Evolutionary conservation across 306 rosid species (phyloP).

Genomic region (Chamaecrista fasciculata): DNA sequence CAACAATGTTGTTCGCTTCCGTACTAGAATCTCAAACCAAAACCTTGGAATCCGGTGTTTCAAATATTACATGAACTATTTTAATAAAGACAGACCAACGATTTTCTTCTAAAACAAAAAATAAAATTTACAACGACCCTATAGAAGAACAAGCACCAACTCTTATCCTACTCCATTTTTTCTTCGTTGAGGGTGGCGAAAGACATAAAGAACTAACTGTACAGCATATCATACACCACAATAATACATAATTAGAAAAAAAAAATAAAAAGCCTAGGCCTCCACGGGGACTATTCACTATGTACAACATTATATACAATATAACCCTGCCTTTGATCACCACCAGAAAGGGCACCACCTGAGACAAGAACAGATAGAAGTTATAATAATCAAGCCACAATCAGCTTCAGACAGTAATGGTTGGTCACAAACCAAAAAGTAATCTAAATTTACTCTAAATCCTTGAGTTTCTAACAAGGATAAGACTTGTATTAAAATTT

Average conservation of each 20-base stretch:
- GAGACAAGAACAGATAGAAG: constrained; percentile 26
- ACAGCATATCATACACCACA: constrained; percentile 24
- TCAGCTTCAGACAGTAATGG: not conserved
- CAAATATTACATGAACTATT: too few species aligned
- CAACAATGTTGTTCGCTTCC: too few species aligned
- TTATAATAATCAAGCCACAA: not conserved
- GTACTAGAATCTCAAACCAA: too few species aligned
- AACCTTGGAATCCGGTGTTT: too few species aligned
- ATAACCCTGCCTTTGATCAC: constrained; percentile 34
- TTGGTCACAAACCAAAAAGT: too few species aligned
- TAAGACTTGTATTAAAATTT: too few species aligned
- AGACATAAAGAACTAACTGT: constrained; percentile 20
- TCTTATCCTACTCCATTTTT: not conserved
- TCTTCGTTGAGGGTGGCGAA: not conserved
- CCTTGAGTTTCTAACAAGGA: too few species aligned
- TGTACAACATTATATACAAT: constrained; percentile 43
- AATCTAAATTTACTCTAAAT: too few species aligned
- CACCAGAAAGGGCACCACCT: constrained; percentile 99
- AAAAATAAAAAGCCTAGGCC: not conserved
- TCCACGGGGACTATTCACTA: constrained; percentile 27
- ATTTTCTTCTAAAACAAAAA: too few species aligned
- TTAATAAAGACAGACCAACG: too few species aligned
- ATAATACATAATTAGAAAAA: not conserved
- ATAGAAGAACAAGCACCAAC: constrained; percentile 1
- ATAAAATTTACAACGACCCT: constrained; percentile 30